phyloP scores from a whole-genome alignment of 2,329 filamentous ascomycete genomes.

The Coniella lustricola region DNA sequence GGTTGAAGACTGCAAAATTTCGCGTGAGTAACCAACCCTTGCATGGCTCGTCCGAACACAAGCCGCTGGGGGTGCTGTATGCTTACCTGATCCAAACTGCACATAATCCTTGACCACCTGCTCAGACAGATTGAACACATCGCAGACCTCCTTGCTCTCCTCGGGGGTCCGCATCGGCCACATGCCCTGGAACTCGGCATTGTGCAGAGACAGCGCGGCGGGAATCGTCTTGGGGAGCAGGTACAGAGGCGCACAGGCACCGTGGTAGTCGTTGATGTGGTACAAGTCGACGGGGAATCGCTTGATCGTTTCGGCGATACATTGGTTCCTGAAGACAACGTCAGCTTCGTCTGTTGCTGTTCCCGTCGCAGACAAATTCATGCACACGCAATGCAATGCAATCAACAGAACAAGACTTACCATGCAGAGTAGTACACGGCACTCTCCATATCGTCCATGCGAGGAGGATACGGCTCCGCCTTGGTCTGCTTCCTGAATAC shows the following conservation, averaged over 20 bases:
- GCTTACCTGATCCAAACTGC: constrained; percentile 49
- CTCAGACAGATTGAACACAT: constrained; percentile 52
- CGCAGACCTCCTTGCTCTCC: constrained; percentile 55
- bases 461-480: constrained; percentile 55
- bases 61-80: constrained; percentile 36
- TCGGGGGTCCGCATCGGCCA: constrained; percentile 58
- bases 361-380: neutral
- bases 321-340: constrained; percentile 57
- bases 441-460: constrained; percentile 62
- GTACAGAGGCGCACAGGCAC: constrained; percentile 50
- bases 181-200: constrained; percentile 61
- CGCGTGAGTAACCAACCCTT: too few species aligned
- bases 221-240: constrained; percentile 53
- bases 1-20: constrained; percentile 47
- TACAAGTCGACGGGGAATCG: constrained; percentile 44
- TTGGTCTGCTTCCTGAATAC: constrained; percentile 58
- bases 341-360: neutral
- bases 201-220: constrained; percentile 56
- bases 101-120: constrained; percentile 52
- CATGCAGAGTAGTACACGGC: constrained; percentile 64
- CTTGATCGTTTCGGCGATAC: constrained; percentile 55
- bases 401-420: constrained; percentile 21
- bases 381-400: neutral
- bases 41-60: constrained; percentile 32
- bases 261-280: constrained; percentile 32